Evolutionary conservation across 2,329 filamentous ascomycete species (phyloP).

Genomic region (Aspergillus melleus): DNA sequence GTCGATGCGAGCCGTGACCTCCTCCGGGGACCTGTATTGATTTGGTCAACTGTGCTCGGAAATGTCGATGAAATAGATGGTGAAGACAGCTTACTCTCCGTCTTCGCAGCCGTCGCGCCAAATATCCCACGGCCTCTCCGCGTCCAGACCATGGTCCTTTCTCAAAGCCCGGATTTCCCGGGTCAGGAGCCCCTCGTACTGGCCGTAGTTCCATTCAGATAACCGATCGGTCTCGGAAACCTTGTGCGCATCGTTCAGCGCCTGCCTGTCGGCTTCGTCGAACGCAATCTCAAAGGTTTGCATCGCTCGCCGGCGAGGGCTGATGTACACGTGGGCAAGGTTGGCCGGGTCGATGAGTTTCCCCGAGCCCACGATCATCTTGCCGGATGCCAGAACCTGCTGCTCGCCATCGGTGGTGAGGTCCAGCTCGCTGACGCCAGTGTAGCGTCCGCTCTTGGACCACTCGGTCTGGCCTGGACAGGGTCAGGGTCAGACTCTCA

Average conservation of each 20-base stretch:
- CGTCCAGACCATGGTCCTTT: slow-evolving; percentile 50
- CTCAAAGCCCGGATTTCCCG: slow-evolving; percentile 52
- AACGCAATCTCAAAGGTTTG: slow-evolving; percentile 52
- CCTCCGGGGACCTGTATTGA: slow-evolving; percentile 28
- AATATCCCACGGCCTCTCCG: slow-evolving; percentile 55
- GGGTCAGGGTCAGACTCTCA: neutral
- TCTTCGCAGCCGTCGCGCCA: slow-evolving; percentile 60
- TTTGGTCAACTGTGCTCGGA: neutral
- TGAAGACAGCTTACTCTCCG: slow-evolving; percentile 48
- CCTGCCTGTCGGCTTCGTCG: slow-evolving; percentile 24
- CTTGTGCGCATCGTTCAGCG: slow-evolving; percentile 25
- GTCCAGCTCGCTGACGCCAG: slow-evolving; percentile 46
- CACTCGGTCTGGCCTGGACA: slow-evolving; percentile 44
- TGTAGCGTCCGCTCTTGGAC: slow-evolving; percentile 50
- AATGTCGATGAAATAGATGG: neutral
- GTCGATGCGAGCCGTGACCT: slow-evolving; percentile 46
- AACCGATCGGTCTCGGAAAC: slow-evolving; percentile 54
- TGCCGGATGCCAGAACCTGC: slow-evolving; percentile 49
- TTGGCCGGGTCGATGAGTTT: slow-evolving; percentile 54
- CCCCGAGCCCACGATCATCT: slow-evolving; percentile 50
- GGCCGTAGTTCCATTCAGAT: slow-evolving; percentile 64
- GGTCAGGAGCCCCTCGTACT: slow-evolving; percentile 60
- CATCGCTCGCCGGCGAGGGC: slow-evolving; percentile 51
- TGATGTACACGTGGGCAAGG: slow-evolving; percentile 51
- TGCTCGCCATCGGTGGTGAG: slow-evolving; percentile 43